Percentiles rank a stretch among this genome's conserved stretches.
Evolutionary conservation across 163 green algal genomes (phyloP).

Genomic region (Scenedesmus sp.): DNA sequence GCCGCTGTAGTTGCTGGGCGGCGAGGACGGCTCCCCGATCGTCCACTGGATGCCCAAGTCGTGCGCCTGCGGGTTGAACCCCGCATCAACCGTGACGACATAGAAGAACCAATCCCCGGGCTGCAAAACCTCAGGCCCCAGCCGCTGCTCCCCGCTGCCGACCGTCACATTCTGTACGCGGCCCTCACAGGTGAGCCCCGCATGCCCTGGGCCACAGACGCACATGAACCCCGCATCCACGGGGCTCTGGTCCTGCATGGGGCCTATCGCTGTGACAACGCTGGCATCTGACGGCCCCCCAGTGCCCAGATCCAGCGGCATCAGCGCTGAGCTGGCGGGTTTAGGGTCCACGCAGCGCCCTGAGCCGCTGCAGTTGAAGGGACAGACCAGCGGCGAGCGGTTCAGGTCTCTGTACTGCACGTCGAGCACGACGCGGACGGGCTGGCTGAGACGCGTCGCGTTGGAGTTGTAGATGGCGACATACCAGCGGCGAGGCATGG

Average conservation of each 20-base stretch:
- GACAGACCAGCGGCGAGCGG: not conserved
- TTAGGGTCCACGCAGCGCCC: slow-evolving; percentile 45
- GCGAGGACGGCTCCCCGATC: not conserved
- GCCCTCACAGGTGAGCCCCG: slow-evolving; percentile 52
- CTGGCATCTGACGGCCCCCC: not conserved
- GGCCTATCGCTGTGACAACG: slow-evolving; percentile 5
- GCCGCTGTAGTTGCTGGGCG: slow-evolving; percentile 25
- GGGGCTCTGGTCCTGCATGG: slow-evolving; percentile 27
- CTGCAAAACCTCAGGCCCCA: slow-evolving; percentile 17
- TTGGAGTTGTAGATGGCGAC: slow-evolving; percentile 56
- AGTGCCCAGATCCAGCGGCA: not conserved
- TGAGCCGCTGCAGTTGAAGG: slow-evolving; percentile 34
- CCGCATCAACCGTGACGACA: slow-evolving; percentile 27
- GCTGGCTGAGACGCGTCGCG: not conserved
- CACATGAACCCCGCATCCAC: slow-evolving; percentile 50
- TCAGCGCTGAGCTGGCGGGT: not conserved
- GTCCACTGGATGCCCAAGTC: slow-evolving; percentile 54
- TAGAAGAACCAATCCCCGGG: slow-evolving; percentile 52
- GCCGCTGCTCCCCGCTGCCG: slow-evolving; percentile 6
- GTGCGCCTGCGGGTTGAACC: not conserved
- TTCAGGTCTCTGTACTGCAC: slow-evolving; percentile 38
- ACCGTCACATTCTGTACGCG: slow-evolving; percentile 10
- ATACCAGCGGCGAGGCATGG: slow-evolving; percentile 47
- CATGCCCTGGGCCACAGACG: slow-evolving; percentile 33
- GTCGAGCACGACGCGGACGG: not conserved